Conservation (phyloP, 768 basidiomycete genomes). For the Mycena rebaudengoi region DNA sequence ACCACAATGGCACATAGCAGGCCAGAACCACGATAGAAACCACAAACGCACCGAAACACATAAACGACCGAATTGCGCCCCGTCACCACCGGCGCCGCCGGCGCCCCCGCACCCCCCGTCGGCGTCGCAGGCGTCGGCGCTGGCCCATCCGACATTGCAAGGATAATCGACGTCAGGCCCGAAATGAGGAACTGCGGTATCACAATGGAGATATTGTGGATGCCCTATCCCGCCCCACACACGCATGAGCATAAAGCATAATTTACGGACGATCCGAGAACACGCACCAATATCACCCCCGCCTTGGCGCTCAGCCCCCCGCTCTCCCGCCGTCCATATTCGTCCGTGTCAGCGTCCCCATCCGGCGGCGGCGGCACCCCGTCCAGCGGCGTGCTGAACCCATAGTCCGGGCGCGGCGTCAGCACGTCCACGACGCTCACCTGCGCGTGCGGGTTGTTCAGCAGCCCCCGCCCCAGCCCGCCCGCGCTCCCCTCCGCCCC, state of each 20-base stretch:
- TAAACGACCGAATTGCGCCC: slow-evolving; percentile 78
- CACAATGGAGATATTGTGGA: slow-evolving; percentile 95
- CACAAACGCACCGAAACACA: slow-evolving; percentile 75
- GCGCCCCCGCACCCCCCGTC: too few species aligned
- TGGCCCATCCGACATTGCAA: slow-evolving; percentile 78
- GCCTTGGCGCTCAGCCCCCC: slow-evolving; percentile 78
- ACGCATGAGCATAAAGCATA: not conserved
- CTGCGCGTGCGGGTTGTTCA: slow-evolving; percentile 57
- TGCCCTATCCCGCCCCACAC: slow-evolving; percentile 69
- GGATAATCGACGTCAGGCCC: slow-evolving; percentile 84
- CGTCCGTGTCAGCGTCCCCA: slow-evolving; percentile 34
- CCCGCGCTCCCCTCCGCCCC: slow-evolving; percentile 10
- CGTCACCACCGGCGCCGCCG: too few species aligned
- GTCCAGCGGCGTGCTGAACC: not conserved
- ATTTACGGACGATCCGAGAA: not conserved
- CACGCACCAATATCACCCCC: slow-evolving; percentile 83
- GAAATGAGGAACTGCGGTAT: slow-evolving; percentile 95
- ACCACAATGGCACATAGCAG: too few species aligned
- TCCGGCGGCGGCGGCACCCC: slow-evolving; percentile 23
- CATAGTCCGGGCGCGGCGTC: slow-evolving; percentile 21
- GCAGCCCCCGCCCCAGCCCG: slow-evolving; percentile 30
- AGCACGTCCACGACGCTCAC: slow-evolving; percentile 55
- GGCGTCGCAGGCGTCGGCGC: slow-evolving; percentile 44
- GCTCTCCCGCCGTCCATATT: slow-evolving; percentile 19
- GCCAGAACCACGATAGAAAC: too few species aligned